Evolutionary conservation across 106 monocot species (phyloP).

Genomic region (Platanthera guangdongensis): DNA sequence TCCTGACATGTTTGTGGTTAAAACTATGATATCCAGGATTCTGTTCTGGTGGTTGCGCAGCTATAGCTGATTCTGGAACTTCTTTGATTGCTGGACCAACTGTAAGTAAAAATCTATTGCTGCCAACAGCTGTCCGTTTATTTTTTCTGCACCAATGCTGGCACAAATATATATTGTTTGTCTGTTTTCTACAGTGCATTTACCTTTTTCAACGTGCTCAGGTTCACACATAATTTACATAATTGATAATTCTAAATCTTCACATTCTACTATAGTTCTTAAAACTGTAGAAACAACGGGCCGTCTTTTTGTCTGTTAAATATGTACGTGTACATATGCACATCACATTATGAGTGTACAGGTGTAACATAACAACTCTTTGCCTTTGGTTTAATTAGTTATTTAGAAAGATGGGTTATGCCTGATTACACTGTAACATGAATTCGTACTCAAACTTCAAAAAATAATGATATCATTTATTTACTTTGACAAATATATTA

Average conservation of each 20-base stretch:
- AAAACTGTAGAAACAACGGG: not conserved
- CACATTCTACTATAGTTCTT: not conserved
- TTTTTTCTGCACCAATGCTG: not conserved
- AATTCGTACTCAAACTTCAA: not conserved
- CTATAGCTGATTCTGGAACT: slow-evolving; percentile 50
- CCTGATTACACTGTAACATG: not conserved
- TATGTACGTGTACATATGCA: not conserved
- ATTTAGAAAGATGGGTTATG: not conserved
- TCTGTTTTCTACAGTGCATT: not conserved
- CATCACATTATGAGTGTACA: not conserved
- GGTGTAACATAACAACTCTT: not conserved
- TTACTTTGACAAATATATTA: not conserved
- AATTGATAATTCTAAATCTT: not conserved
- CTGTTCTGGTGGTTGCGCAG: slow-evolving; percentile 30
- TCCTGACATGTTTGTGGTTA: not conserved
- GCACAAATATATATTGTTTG: not conserved
- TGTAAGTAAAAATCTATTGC: slow-evolving; percentile 19
- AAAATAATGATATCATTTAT: not conserved
- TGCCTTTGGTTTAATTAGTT: not conserved
- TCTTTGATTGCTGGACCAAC: slow-evolving; percentile 67
- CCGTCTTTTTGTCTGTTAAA: not conserved
- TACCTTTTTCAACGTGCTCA: not conserved
- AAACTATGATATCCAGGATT: slow-evolving; percentile 18
- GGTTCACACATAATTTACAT: not conserved
- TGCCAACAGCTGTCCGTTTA: not conserved